Conservation (phyloP, 2,329 filamentous ascomycete species). For the Aspergillus fumigatus region DNA sequence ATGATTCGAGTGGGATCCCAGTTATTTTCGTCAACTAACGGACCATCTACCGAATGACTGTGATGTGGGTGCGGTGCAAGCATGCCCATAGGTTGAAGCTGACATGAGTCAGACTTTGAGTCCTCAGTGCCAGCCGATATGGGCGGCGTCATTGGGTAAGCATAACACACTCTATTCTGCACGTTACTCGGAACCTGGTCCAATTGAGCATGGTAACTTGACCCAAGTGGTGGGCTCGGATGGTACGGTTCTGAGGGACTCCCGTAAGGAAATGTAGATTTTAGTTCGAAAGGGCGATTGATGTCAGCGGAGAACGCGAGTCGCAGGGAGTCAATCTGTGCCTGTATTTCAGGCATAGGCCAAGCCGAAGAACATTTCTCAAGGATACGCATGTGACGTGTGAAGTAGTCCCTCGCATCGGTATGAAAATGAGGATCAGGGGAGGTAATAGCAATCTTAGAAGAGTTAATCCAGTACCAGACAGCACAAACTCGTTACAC, state of each 20-base stretch:
- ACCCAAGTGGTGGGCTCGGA: conserved; percentile 56
- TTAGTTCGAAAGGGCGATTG: conserved; percentile 81
- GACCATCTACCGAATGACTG: conserved; percentile 47
- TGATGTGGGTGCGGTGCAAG: conserved; percentile 33
- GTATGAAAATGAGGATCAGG: conserved; percentile 83
- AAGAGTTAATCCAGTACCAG: background rate
- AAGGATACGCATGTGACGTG: conserved; percentile 87
- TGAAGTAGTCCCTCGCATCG: conserved; percentile 84
- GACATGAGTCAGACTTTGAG: conserved; percentile 71
- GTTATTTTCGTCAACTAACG: conserved; percentile 60
- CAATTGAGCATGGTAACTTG: conserved; percentile 49
- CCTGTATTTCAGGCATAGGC: conserved; percentile 86
- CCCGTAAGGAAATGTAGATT: conserved; percentile 79
- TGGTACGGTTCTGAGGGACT: conserved; percentile 65
- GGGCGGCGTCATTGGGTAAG: conserved; percentile 73
- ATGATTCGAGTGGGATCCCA: conserved; percentile 90
- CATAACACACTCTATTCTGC: conserved; percentile 46
- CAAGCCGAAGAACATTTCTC: conserved; percentile 78
- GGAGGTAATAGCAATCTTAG: conserved; percentile 85
- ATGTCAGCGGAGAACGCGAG: conserved; percentile 87
- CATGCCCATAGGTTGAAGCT: conserved; percentile 57
- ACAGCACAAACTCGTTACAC: conserved; percentile 34
- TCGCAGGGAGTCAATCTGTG: conserved; percentile 81
- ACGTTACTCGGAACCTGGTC: conserved; percentile 42
- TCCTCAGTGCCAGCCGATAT: conserved; percentile 69